Base-by-base conservation (phyloP, 345 rosid species). In the Sonneratia caseolaris region DNA sequence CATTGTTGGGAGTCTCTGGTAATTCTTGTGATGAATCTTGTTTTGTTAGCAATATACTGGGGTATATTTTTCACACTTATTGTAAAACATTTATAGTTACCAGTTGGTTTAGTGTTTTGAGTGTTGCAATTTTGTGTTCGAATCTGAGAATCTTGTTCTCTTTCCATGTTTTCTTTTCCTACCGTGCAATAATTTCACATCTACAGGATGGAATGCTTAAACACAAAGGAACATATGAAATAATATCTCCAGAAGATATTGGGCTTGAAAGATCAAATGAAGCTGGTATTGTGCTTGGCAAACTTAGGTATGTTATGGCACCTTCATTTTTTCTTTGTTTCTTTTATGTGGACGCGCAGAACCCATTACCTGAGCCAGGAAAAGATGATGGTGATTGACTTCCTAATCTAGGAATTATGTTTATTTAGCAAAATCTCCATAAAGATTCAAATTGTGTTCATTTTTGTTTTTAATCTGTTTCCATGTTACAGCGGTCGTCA, bases 171-270 rank as follows among this genome's bases (percentile, higher is more conserved):
- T 9, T 42, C 5, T 9, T 42, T 4, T 4, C 5, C 37, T n/a
- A 19, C n/a, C 18, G 70, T 13, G 19, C 12, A 45, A 45, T 45
- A 45, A 37, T 37, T 77, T 70, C 45, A 70, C 68, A 72, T 77
- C 61, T 76, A 66, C 80, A 94, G 98, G 93, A 94, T 73, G 97
- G 98, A 81, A 91, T 94, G 97, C 88, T 91, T 47, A 91, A 90
- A 80, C 91, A 94, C 81, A 87, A 90, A 81, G 80, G 89, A 37
- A 94, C 97, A 4, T 94, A 91, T 86, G 98, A 94, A 80, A 91
- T 94, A 68, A 86, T 91, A 18, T 83, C 85, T 66, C 97, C 91
- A 0, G 96, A 91, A 64, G 97, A 89, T 77, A 88, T 94, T 57
- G 98, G 98, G 61, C 96, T 89, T 70, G 92, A 94, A 72, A 79